Conservation (phyloP, 2,329 filamentous ascomycete species). For the Tolypocladium ophioglossoides region DNA sequence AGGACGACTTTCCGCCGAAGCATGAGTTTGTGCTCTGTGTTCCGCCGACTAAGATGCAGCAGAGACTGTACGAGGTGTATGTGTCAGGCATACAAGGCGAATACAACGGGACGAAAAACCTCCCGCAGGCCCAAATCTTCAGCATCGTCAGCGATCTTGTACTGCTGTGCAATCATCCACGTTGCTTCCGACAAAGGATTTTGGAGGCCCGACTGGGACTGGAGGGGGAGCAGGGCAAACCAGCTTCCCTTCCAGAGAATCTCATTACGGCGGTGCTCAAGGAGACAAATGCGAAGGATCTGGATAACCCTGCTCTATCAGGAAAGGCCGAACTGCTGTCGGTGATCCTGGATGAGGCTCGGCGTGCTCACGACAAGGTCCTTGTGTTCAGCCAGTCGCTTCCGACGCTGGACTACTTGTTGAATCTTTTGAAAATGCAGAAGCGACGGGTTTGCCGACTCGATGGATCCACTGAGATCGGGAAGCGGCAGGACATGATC, state of each 20-base stretch:
- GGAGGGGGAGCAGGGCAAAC: conserved; percentile 4
- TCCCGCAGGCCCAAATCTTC: conserved; percentile 19
- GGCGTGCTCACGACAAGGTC: conserved; percentile 55
- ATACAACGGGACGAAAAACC: not conserved
- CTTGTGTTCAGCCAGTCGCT: conserved; percentile 72
- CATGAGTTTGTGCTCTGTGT: conserved; percentile 73
- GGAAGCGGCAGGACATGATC: conserved; percentile 48
- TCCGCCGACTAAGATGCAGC: conserved; percentile 56
- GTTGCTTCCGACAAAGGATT: conserved; percentile 29
- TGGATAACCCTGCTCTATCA: conserved; percentile 43
- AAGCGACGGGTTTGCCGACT: conserved; percentile 45
- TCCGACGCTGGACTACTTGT: conserved; percentile 58
- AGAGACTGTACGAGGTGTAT: conserved; percentile 45
- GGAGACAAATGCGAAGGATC: conserved; percentile 27
- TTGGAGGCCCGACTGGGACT: conserved; percentile 4
- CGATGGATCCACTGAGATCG: conserved; percentile 52
- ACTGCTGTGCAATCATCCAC: conserved; percentile 42
- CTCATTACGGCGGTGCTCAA: conserved; percentile 19
- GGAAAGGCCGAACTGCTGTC: conserved; percentile 59
- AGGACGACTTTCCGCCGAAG: conserved; percentile 60
- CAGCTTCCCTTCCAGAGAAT: conserved; percentile 11
- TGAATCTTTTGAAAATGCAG: conserved; percentile 39
- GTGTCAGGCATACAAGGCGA: conserved; percentile 15
- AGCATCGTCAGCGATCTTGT: conserved; percentile 26
- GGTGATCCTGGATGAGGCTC: conserved; percentile 57